Percentiles rank a stretch among this genome's conserved stretches.
Evolutionary conservation across 2,329 filamentous ascomycete species (phyloP).

Genomic region (Penicillium janthinellum): DNA sequence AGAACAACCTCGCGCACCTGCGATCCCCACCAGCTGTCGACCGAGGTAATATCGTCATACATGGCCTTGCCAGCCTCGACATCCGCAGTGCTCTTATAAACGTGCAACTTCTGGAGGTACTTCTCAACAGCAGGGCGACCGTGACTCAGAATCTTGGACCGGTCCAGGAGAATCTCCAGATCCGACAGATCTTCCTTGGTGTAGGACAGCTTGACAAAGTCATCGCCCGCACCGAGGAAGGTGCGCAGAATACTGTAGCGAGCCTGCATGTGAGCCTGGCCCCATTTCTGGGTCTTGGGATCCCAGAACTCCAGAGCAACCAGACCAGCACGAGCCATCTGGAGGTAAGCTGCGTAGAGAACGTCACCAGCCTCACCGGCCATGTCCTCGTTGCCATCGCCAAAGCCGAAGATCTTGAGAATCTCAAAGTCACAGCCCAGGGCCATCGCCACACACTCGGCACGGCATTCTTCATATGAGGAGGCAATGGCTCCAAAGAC

Average conservation of each 20-base stretch:
- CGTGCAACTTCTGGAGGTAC: constrained; percentile 87
- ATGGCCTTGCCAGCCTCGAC: constrained; percentile 73
- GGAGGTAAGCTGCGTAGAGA: constrained; percentile 83
- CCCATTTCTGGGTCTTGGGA: constrained; percentile 87
- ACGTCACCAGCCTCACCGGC: constrained; percentile 79
- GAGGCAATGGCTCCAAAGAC: constrained; percentile 87
- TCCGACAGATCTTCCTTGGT: constrained; percentile 75
- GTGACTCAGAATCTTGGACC: constrained; percentile 79
- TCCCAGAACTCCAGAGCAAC: constrained; percentile 93
- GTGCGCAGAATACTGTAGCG: constrained; percentile 77
- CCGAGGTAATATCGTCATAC: constrained; percentile 80
- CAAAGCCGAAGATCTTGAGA: constrained; percentile 88
- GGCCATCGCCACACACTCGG: constrained; percentile 91
- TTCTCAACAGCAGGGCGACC: constrained; percentile 81
- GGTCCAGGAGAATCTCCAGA: constrained; percentile 78
- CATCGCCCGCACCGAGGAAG: constrained; percentile 81
- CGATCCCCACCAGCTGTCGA: constrained; percentile 81
- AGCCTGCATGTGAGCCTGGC: constrained; percentile 87
- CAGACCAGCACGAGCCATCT: constrained; percentile 92
- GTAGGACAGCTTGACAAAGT: constrained; percentile 82
- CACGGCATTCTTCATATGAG: constrained; percentile 91
- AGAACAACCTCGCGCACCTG: constrained; percentile 70
- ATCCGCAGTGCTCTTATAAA: constrained; percentile 91
- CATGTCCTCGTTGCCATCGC: constrained; percentile 73
- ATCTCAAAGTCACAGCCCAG: constrained; percentile 86